phyloP scores from a whole-genome alignment of 2,329 filamentous ascomycete genomes.

The Sclerotinia minor region DNA sequence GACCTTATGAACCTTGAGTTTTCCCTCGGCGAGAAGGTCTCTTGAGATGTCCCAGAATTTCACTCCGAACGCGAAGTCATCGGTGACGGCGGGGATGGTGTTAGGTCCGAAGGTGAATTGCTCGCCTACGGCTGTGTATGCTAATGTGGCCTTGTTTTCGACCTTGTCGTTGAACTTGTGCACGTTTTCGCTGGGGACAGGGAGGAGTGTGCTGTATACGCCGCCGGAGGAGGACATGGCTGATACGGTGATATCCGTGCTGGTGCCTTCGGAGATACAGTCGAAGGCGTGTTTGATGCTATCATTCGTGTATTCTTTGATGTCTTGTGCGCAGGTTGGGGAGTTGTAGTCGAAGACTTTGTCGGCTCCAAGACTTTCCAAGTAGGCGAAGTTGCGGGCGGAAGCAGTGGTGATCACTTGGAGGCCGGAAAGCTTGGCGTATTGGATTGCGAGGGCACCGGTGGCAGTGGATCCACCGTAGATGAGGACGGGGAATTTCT shows the following conservation, averaged over 20 bases:
- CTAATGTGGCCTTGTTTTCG: conserved; percentile 41
- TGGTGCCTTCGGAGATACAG: conserved; percentile 47
- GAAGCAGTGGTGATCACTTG: conserved; percentile 50
- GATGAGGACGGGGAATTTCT: conserved; percentile 47
- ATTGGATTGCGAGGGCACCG: conserved; percentile 52
- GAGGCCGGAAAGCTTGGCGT: conserved; percentile 46
- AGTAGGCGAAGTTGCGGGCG: conserved; percentile 50
- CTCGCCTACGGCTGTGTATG: conserved; percentile 47
- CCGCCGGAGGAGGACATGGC: conserved; percentile 45
- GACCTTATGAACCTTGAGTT: conserved; percentile 43
- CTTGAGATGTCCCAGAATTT: conserved; percentile 44
- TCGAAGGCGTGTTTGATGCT: conserved; percentile 50
- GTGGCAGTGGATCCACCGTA: conserved; percentile 55
- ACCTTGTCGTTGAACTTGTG: conserved; percentile 46
- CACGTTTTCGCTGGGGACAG: conserved; percentile 44
- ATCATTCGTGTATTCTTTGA: conserved; percentile 49
- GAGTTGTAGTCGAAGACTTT: conserved; percentile 52
- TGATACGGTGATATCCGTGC: conserved; percentile 43
- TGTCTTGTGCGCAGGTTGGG: conserved; percentile 47
- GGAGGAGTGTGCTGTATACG: conserved; percentile 46
- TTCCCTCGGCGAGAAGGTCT: conserved; percentile 43
- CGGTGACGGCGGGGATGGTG: conserved; percentile 31
- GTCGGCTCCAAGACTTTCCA: conserved; percentile 48
- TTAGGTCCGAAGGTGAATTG: conserved; percentile 36
- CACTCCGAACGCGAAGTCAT: conserved; percentile 43